These are phyloP conservation scores for Hypericum androsaemum DNA, from an alignment of 345 rosid genomes.

Conservation along the genomic window DNA sequence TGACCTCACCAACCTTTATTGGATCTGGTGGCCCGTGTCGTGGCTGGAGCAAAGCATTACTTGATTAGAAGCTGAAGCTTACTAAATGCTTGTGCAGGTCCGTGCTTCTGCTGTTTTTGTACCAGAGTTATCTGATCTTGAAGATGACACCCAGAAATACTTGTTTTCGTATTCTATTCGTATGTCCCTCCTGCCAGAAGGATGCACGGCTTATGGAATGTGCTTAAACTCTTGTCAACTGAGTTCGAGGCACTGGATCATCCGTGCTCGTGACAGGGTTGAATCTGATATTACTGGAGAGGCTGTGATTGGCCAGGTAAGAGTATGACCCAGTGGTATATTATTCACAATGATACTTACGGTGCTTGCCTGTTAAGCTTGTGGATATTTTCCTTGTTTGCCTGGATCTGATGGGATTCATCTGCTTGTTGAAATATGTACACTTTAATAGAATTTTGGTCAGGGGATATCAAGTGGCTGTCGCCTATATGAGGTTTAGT, in stretches of 20 bases:
- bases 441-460: no score
- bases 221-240: constrained; percentile 62
- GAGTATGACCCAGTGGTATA: no score
- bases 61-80: neutral
- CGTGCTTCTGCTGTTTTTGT: constrained; percentile 75
- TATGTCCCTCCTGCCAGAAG: constrained; percentile 66
- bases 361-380: neutral
- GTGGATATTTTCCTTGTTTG: neutral
- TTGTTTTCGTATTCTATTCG: constrained; percentile 69
- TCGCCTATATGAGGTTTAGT: no score
- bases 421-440: no score
- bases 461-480: no score
- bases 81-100: constrained; percentile 25
- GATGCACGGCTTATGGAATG: constrained; percentile 50
- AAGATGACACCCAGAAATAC: constrained; percentile 20
- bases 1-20: neutral
- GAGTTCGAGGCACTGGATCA: constrained; percentile 56
- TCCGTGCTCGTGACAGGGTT: constrained; percentile 40
- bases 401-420: no score
- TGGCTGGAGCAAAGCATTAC: no score
- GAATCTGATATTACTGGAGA: constrained; percentile 35
- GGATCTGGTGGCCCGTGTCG: no score
- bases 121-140: constrained; percentile 47
- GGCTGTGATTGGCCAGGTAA: constrained; percentile 70
- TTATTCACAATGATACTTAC: no score